Percentiles rank a stretch among this genome's conserved stretches.
Conservation (phyloP, 768 basidiomycete species). For the Phanerochaete carnosa region DNA sequence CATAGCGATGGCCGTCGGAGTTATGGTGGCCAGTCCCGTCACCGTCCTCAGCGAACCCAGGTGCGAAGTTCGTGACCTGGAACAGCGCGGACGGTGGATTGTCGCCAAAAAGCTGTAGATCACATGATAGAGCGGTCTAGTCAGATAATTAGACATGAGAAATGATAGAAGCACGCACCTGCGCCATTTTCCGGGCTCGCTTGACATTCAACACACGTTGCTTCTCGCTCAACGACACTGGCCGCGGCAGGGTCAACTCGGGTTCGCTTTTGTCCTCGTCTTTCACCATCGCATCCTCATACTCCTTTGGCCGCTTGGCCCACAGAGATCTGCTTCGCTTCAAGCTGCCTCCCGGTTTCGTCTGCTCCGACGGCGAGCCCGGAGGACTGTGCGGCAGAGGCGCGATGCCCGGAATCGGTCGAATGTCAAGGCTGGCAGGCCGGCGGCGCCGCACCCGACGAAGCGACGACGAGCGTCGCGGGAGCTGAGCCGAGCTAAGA, state of each 20-base stretch:
- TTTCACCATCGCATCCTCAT: neutral
- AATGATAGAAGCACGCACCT: slow-evolving; percentile 31
- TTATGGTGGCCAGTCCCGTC: slow-evolving; percentile 8
- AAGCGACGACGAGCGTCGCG: slow-evolving; percentile 7
- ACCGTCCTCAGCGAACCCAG: slow-evolving; percentile 14
- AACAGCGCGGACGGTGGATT: slow-evolving; percentile 44
- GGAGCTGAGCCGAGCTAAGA: slow-evolving; percentile 1
- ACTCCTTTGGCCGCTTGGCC: slow-evolving; percentile 12
- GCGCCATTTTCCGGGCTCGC: slow-evolving; percentile 48
- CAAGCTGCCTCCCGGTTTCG: slow-evolving; percentile 4
- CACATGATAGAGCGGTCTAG: neutral
- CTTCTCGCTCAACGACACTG: slow-evolving; percentile 23
- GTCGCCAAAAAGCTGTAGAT: slow-evolving; percentile 44
- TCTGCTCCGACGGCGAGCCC: neutral
- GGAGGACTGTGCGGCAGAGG: neutral
- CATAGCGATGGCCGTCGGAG: slow-evolving; percentile 11
- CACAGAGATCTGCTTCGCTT: slow-evolving; percentile 31
- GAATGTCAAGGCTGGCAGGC: neutral
- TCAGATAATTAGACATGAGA: slow-evolving; percentile 1
- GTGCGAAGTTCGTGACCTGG: slow-evolving; percentile 26
- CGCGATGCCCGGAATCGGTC: neutral
- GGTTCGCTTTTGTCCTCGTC: neutral
- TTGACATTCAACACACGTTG: slow-evolving; percentile 40
- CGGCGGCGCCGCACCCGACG: neutral
- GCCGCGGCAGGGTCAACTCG: neutral